phyloP scores from a whole-genome alignment of 495 filamentous ascomycete genomes.

The Aspergillus sparsus region DNA sequence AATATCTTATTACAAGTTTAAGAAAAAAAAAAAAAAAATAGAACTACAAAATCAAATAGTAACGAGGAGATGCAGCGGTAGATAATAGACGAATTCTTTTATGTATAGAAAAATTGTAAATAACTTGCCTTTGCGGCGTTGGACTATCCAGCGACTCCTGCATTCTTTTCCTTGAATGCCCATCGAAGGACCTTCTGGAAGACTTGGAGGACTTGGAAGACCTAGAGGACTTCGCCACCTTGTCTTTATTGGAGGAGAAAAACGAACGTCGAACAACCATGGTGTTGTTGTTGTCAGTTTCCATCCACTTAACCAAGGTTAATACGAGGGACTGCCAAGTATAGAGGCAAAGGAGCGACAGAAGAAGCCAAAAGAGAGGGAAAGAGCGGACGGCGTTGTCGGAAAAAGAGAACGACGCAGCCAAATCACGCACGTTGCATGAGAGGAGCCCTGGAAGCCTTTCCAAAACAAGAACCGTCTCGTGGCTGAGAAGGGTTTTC shows the following conservation, averaged over 20 bases:
- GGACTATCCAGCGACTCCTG: conserved; percentile 62
- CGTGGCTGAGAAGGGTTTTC: conserved; percentile 25
- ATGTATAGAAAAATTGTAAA: background rate
- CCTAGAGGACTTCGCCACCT: conserved; percentile 77
- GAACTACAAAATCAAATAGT: background rate
- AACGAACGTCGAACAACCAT: conserved; percentile 58
- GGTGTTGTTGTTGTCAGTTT: conserved; percentile 16
- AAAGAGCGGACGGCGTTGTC: conserved; percentile 41
- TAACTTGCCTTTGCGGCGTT: conserved; percentile 48
- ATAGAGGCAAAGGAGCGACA: conserved; percentile 32
- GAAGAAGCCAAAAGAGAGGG: conserved; percentile 34
- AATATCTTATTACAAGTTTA: conserved; percentile 13
- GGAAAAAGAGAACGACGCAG: conserved; percentile 41
- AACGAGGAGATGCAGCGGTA: background rate
- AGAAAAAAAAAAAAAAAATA: background rate
- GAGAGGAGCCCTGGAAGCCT: conserved; percentile 42
- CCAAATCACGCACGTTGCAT: conserved; percentile 38
- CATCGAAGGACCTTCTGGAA: conserved; percentile 71
- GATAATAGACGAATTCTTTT: background rate
- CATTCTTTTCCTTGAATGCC: conserved; percentile 72
- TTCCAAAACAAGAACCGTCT: conserved; percentile 31
- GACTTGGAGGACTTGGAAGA: conserved; percentile 70
- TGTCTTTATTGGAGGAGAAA: conserved; percentile 67
- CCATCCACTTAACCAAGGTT: conserved; percentile 26
- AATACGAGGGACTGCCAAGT: conserved; percentile 28